Percentiles rank a stretch among this genome's conserved stretches.
These are phyloP conservation scores for Catenaria anguillulae DNA, from an alignment of 371 early-diverging fungal species.

Conservation along the genomic window DNA sequence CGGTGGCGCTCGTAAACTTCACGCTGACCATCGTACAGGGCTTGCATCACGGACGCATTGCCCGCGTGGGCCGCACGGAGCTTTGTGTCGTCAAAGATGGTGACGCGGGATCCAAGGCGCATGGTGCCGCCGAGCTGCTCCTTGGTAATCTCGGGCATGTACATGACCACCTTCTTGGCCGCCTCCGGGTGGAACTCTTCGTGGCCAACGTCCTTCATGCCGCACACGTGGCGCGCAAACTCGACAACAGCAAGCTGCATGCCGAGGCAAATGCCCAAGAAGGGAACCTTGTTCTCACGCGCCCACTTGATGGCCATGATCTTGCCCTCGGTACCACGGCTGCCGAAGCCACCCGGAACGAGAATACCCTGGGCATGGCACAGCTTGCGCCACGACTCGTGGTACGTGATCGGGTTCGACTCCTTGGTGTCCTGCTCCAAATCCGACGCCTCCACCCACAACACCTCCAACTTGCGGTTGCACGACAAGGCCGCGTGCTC, in stretches of 20 bases:
- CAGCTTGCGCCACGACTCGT: conserved; percentile 82
- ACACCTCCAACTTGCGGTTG: conserved; percentile 64
- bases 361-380: conserved; percentile 86
- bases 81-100: conserved; percentile 48
- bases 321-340: conserved; percentile 95
- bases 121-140: conserved; percentile 95
- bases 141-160: conserved; percentile 91
- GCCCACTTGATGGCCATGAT: conserved; percentile 94
- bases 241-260: conserved; percentile 97
- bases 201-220: conserved; percentile 67
- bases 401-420: conserved; percentile 71
- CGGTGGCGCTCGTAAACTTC: conserved; percentile 89
- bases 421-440: conserved; percentile 59
- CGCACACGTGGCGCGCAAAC: conserved; percentile 90
- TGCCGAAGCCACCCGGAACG: conserved; percentile 99
- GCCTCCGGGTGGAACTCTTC: conserved; percentile 68
- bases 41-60: conserved; percentile 19
- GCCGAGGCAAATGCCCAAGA: conserved; percentile 96
- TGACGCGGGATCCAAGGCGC: conserved; percentile 84
- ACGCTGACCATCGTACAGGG: conserved; percentile 50
- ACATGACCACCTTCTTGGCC: conserved; percentile 63
- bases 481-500: conserved; percentile 80
- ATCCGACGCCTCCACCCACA: conserved; percentile 90
- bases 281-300: conserved; percentile 93
- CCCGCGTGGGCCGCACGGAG: conserved; percentile 27